Conservation (phyloP, 192 early-diverging fungal genomes). For the Umbelopsis sp. region DNA sequence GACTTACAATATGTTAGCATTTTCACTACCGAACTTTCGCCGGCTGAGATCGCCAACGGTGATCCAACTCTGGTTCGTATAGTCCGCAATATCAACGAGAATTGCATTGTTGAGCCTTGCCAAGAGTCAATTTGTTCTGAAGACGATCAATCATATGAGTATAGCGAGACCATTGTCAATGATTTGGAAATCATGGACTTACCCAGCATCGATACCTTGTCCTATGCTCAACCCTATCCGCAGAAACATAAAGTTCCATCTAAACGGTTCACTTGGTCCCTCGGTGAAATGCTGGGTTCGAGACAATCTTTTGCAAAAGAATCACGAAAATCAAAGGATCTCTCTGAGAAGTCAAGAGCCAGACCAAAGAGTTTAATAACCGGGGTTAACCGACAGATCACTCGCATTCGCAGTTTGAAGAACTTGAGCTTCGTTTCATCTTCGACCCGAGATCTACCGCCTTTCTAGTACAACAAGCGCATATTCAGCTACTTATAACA, state of each 20-base stretch:
- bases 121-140: background rate
- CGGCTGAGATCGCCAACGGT: background rate
- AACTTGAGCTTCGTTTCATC: background rate
- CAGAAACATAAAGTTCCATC: background rate
- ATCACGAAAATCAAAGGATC: background rate
- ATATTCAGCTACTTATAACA: background rate
- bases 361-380: constrained; percentile 12
- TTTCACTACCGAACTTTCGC: constrained; percentile 6
- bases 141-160: background rate
- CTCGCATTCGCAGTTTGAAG: constrained; percentile 7
- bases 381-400: constrained; percentile 8
- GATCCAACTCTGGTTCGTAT: constrained; percentile 7
- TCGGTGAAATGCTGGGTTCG: background rate
- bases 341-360: background rate
- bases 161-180: constrained; percentile 5
- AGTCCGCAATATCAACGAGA: background rate
- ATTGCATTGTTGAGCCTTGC: background rate
- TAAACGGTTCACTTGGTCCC: constrained; percentile 4
- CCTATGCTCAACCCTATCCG: background rate
- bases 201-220: background rate
- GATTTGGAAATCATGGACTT: constrained; percentile 7
- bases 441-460: too few species aligned
- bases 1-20: constrained; percentile 15
- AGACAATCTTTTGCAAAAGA: background rate
- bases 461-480: too few species aligned